Evolutionary conservation across 2,329 filamentous ascomycete species (phyloP).

Genomic region (Colletotrichum sp.): DNA sequence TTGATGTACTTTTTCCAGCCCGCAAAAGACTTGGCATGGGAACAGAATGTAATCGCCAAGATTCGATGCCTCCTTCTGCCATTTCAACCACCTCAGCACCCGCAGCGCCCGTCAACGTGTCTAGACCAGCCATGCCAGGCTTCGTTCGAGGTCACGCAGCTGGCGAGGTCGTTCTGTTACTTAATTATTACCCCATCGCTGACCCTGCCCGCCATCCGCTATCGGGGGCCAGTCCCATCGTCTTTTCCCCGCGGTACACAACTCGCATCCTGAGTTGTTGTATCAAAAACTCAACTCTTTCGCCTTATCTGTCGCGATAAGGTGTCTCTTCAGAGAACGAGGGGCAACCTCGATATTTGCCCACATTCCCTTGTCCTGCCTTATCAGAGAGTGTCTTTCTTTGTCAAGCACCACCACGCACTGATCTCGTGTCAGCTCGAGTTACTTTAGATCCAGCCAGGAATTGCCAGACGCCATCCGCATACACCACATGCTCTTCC

Average conservation of each 20-base stretch:
- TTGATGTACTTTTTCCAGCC: background rate
- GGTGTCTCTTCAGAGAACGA: background rate
- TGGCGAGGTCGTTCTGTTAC: conserved; percentile 16
- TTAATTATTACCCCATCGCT: conserved; percentile 26
- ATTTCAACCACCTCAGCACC: background rate
- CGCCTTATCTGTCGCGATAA: conserved; percentile 3
- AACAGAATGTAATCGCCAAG: background rate
- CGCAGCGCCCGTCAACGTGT: background rate
- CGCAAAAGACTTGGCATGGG: background rate
- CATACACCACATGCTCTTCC: background rate
- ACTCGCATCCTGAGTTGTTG: background rate
- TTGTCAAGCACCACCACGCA: background rate
- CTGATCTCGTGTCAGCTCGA: conserved; percentile 6
- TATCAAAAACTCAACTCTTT: background rate
- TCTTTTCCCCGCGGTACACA: background rate
- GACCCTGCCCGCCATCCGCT: conserved; percentile 13
- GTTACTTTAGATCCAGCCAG: background rate
- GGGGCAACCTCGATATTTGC: background rate
- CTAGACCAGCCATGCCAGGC: conserved; percentile 12
- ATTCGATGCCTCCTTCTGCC: background rate
- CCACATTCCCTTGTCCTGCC: conserved; percentile 8
- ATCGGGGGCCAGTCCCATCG: conserved; percentile 29
- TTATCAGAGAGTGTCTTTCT: background rate
- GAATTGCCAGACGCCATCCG: background rate
- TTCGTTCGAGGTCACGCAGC: conserved; percentile 7